Conservation (phyloP, 129 eudicot genomes). For the Chrysanthemum makinoi region DNA sequence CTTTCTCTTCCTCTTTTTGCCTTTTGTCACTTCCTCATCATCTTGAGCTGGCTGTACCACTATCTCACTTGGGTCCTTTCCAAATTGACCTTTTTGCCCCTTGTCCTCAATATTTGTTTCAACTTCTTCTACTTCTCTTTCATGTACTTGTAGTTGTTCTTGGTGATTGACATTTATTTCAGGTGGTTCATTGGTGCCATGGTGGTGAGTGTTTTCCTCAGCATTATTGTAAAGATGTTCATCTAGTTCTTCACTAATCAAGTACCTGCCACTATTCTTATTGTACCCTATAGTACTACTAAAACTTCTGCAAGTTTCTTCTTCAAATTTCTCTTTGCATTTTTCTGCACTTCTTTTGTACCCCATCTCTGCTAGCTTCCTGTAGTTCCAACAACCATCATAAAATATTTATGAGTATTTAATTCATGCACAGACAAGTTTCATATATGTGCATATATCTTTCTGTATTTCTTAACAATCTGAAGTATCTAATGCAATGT, state of each 20-base stretch:
- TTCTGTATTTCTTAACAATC: too few species aligned
- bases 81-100: slow-evolving; percentile 29
- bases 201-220: slow-evolving; percentile 23
- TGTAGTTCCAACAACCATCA: slow-evolving; percentile 39
- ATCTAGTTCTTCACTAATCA: slow-evolving; percentile 66
- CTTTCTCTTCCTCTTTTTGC: slow-evolving; percentile 49
- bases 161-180: slow-evolving; percentile 8
- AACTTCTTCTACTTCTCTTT: slow-evolving; percentile 3
- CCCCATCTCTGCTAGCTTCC: slow-evolving; percentile 81
- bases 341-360: slow-evolving; percentile 68
- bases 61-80: slow-evolving; percentile 16
- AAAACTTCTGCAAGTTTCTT: slow-evolving; percentile 58
- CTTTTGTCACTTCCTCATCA: slow-evolving; percentile 22
- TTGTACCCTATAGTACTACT: slow-evolving; percentile 39
- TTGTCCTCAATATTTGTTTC: slow-evolving; percentile 14
- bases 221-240: slow-evolving; percentile 41
- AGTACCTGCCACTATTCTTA: slow-evolving; percentile 44
- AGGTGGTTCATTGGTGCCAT: slow-evolving; percentile 14
- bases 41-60: slow-evolving; percentile 24
- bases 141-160: slow-evolving; percentile 22
- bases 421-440: background rate
- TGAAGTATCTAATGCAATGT: too few species aligned
- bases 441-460: too few species aligned
- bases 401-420: background rate
- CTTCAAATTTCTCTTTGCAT: slow-evolving; percentile 83